Percentiles rank a stretch among this genome's conserved stretches.
Evolutionary conservation across 805 yeast species (phyloP).

Genomic region (Helenozyma baotianmanensis): DNA sequence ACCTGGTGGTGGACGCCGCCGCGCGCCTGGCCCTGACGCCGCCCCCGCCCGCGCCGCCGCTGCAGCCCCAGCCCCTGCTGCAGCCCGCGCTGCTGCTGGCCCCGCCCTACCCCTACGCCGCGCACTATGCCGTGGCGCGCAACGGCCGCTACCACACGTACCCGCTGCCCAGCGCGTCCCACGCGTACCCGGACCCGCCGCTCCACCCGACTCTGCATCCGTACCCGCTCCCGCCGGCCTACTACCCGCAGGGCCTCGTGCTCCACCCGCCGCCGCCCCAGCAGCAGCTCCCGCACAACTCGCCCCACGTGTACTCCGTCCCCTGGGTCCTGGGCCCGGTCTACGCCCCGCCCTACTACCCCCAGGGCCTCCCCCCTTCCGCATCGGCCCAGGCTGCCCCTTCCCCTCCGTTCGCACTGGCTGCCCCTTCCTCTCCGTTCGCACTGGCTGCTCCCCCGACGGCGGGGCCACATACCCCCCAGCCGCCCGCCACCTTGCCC

Average conservation of each 20-base stretch:
- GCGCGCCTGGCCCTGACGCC: too few relatives aligned
- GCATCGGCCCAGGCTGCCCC: too few relatives aligned
- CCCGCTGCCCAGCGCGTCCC: slow-evolving; percentile 2
- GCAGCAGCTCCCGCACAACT: too few relatives aligned
- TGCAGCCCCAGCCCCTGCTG: slow-evolving; percentile 4
- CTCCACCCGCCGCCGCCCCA: slow-evolving; percentile 1
- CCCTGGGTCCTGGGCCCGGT: slow-evolving; percentile 1
- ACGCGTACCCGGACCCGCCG: slow-evolving; percentile 2
- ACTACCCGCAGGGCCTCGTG: background rate
- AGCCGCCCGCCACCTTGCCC: slow-evolving; percentile 1
- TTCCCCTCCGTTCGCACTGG: too few relatives aligned
- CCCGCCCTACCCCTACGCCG: slow-evolving; percentile 1
- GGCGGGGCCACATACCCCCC: background rate
- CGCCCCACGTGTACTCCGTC: slow-evolving; percentile 1
- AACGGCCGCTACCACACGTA: slow-evolving; percentile 1
- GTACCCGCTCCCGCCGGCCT: slow-evolving; percentile 1
- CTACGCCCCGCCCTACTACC: background rate
- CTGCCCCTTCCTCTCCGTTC: too few relatives aligned
- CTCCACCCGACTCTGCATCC: slow-evolving; percentile 3
- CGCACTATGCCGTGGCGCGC: background rate
- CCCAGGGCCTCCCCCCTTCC: too few relatives aligned
- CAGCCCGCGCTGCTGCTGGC: background rate
- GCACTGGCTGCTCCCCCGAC: too few relatives aligned
- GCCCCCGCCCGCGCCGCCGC: background rate
- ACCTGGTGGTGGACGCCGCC: slow-evolving; percentile 7